phyloP scores from a whole-genome alignment of 2,329 filamentous ascomycete species.

The Alternaria burnsii region DNA sequence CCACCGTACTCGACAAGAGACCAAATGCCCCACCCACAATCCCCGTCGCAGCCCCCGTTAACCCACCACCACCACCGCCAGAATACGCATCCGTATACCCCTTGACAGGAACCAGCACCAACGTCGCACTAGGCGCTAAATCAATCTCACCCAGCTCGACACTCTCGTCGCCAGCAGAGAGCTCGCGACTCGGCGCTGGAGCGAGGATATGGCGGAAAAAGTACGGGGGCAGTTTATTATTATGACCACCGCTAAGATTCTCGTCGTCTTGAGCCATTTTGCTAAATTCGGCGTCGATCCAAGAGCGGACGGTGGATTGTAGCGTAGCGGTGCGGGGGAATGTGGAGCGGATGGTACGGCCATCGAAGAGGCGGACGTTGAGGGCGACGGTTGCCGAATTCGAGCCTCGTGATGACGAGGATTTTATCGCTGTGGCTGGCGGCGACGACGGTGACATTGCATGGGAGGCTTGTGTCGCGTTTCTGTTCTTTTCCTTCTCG shows the following conservation, averaged over 20 bases:
- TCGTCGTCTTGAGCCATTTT: conserved; percentile 33
- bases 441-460: neutral
- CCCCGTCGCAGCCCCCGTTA: conserved; percentile 44
- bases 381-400: conserved; percentile 56
- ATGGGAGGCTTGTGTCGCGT: conserved; percentile 8
- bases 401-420: conserved; percentile 34
- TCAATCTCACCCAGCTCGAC: conserved; percentile 73
- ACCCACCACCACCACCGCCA: conserved; percentile 29
- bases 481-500: conserved; percentile 26
- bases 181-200: conserved; percentile 76
- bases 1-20: conserved; percentile 43
- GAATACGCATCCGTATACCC: conserved; percentile 68
- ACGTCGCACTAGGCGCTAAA: conserved; percentile 79
- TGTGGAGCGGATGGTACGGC: conserved; percentile 75
- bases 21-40: conserved; percentile 46
- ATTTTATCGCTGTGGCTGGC: conserved; percentile 14
- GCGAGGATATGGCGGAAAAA: conserved; percentile 85
- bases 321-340: conserved; percentile 74
- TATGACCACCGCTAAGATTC: neutral
- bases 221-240: conserved; percentile 65
- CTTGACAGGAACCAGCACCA: conserved; percentile 79
- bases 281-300: conserved; percentile 69
- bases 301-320: conserved; percentile 72
- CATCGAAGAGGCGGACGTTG: conserved; percentile 85
- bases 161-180: conserved; percentile 78